Evolutionary conservation across 2,329 filamentous ascomycete genomes (phyloP).

Genomic region (Fusarium tanahbumbuense): DNA sequence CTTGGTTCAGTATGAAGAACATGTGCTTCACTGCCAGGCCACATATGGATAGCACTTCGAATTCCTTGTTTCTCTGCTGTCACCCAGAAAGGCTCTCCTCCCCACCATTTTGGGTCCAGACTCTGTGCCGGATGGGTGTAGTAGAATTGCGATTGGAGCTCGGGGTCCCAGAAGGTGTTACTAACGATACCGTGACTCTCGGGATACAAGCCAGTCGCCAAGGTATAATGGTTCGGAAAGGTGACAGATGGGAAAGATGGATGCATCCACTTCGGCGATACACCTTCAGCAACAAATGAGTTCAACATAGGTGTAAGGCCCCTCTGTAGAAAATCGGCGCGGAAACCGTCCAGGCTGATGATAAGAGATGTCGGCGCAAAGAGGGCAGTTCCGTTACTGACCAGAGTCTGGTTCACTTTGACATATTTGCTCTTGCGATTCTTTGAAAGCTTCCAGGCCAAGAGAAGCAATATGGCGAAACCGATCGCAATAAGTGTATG

Average conservation of each 20-base stretch:
- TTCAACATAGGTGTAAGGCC: slow-evolving; percentile 85
- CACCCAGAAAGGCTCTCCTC: slow-evolving; percentile 91
- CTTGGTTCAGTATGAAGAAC: slow-evolving; percentile 79
- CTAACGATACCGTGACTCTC: slow-evolving; percentile 94
- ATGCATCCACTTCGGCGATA: slow-evolving; percentile 91
- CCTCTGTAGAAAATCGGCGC: slow-evolving; percentile 89
- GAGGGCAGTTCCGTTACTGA: slow-evolving; percentile 86
- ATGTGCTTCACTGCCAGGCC: slow-evolving; percentile 94
- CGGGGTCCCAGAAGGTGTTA: slow-evolving; percentile 94
- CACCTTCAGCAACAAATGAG: slow-evolving; percentile 81
- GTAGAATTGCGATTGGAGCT: slow-evolving; percentile 81
- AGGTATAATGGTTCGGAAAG: slow-evolving; percentile 95
- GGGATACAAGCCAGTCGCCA: slow-evolving; percentile 91
- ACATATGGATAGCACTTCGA: slow-evolving; percentile 92
- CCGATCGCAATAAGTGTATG: slow-evolving; percentile 63
- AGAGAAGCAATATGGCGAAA: slow-evolving; percentile 66
- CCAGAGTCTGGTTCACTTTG: slow-evolving; percentile 49
- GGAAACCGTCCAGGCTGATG: slow-evolving; percentile 94
- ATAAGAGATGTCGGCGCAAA: slow-evolving; percentile 94
- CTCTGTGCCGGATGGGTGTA: slow-evolving; percentile 83
- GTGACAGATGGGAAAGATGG: slow-evolving; percentile 97
- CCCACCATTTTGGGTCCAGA: slow-evolving; percentile 93
- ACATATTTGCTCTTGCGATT: slow-evolving; percentile 52
- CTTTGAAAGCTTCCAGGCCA: slow-evolving; percentile 69
- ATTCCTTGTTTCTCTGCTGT: slow-evolving; percentile 88